Conservation (phyloP, 2,329 filamentous ascomycete species). For the Paracamarosporium sp. region DNA sequence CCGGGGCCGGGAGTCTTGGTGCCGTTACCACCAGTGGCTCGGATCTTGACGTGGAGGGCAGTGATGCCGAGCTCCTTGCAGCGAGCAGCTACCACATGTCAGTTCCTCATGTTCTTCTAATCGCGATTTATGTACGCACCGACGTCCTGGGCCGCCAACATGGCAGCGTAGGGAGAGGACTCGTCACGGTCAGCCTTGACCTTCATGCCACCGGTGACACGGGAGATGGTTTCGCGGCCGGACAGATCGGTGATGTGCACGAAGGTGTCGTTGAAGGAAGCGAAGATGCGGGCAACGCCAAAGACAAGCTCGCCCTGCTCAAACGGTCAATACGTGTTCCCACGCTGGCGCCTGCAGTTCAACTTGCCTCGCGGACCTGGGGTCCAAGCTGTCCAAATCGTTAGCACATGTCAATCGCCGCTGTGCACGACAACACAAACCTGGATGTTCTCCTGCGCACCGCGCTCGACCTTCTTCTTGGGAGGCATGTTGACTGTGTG, state of each 20-base stretch:
- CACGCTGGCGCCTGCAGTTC: conserved; percentile 9
- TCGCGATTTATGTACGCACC: conserved; percentile 28
- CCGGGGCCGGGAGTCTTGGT: conserved; percentile 99
- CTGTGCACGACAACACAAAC: conserved; percentile 9
- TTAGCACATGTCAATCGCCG: conserved; percentile 17
- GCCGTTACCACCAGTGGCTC: conserved; percentile 99
- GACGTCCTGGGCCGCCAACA: conserved; percentile 97
- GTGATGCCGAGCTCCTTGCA: conserved; percentile 88
- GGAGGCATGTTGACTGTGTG: conserved; percentile 73
- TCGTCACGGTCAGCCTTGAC: conserved; percentile 97
- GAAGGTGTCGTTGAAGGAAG: conserved; percentile 70
- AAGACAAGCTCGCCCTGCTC: conserved; percentile 89
- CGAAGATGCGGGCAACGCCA: conserved; percentile 97
- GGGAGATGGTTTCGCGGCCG: conserved; percentile 99
- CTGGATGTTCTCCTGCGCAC: conserved; percentile 87
- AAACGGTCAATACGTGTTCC: conserved; percentile 26
- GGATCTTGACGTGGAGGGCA: conserved; percentile 99
- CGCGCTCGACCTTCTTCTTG: conserved; percentile 81
- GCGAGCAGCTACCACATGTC: conserved; percentile 68
- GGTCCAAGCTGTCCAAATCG: conserved; percentile 77
- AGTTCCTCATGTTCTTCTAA: conserved; percentile 47
- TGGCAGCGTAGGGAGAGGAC: conserved; percentile 99
- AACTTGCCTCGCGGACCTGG: conserved; percentile 83
- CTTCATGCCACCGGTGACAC: conserved; percentile 99
- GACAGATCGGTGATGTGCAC: conserved; percentile 99